A percentile compares a stretch with the other conserved stretches of the same genome.
These are phyloP conservation scores for Rhizopogon roseolus DNA, from an alignment of 768 basidiomycete genomes.

Conservation along the genomic window DNA sequence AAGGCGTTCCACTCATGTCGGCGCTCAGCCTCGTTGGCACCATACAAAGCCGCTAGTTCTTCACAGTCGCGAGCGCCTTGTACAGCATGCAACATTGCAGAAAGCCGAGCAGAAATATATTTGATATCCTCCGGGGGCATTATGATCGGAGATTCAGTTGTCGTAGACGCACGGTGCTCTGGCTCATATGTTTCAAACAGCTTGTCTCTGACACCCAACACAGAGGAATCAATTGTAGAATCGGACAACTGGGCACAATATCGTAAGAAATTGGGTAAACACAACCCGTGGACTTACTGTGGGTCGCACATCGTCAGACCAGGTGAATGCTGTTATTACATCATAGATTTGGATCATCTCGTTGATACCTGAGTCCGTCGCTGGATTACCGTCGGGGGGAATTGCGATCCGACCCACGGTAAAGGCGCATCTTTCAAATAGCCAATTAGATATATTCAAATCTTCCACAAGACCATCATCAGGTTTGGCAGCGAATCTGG, in stretches of 20 bases:
- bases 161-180: no score
- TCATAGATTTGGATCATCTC: not conserved
- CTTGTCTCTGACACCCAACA: not conserved
- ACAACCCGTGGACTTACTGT: not conserved
- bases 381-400: no score
- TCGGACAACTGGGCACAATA: not conserved
- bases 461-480: not conserved
- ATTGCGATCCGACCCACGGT: not conserved
- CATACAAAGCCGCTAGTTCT: not conserved
- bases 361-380: not conserved
- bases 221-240: not conserved
- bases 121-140: not conserved
- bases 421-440: not conserved
- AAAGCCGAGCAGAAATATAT: not conserved
- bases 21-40: not conserved
- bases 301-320: not conserved
- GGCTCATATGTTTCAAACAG: not conserved
- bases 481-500: not conserved
- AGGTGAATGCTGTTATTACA: not conserved
- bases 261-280: not conserved
- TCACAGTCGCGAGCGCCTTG: not conserved
- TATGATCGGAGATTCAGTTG: no score
- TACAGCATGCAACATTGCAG: not conserved
- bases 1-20: not conserved
- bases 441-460: not conserved